Evolutionary conservation across 371 early-diverging fungal species (phyloP).

Genomic region (Saksenaea oblongispora): DNA sequence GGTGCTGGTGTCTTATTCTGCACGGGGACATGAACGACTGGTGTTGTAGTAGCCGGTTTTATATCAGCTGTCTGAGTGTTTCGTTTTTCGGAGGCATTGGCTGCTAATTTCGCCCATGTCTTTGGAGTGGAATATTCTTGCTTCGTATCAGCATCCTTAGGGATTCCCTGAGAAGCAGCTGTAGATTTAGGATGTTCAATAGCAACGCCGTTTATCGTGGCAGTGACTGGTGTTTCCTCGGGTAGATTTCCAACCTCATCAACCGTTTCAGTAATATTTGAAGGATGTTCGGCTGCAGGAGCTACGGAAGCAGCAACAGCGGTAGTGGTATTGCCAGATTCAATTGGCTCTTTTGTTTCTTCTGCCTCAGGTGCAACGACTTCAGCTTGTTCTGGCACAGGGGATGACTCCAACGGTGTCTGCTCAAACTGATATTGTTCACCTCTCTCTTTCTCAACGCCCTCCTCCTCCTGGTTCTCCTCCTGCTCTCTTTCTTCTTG

Average conservation of each 20-base stretch:
- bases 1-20: conserved; percentile 3
- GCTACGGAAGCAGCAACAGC: neutral
- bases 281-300: neutral
- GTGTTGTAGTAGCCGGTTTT: conserved; percentile 26
- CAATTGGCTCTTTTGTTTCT: neutral
- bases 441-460: conserved; percentile 7
- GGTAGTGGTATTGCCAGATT: neutral
- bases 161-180: neutral
- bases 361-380: neutral
- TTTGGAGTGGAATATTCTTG: conserved; percentile 23
- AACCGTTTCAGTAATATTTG: neutral
- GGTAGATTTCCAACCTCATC: neutral
- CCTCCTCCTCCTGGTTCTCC: conserved; percentile 14
- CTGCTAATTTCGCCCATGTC: conserved; percentile 57
- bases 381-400: neutral
- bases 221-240: conserved; percentile 7
- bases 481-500: conserved; percentile 16
- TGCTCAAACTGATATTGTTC: neutral
- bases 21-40: conserved; percentile 14
- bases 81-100: conserved; percentile 15
- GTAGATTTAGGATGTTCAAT: neutral
- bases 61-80: conserved; percentile 26
- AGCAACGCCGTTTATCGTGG: neutral
- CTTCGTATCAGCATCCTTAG: neutral
- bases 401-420: conserved; percentile 12